phyloP scores from a whole-genome alignment of 2,329 filamentous ascomycete species.

The Neopestalotiopsis sp. region DNA sequence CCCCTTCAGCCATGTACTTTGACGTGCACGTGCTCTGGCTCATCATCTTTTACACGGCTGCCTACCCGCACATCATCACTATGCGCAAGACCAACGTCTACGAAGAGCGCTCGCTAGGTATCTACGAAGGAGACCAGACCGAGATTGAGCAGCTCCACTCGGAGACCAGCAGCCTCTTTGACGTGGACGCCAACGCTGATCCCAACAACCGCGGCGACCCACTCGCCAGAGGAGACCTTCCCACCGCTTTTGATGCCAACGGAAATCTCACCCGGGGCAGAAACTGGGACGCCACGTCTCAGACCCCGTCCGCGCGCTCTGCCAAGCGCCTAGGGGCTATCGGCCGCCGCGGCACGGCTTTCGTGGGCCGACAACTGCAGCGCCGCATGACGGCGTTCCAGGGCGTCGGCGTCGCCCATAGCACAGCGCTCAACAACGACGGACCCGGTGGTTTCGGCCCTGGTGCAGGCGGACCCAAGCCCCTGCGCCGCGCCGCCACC shows the following conservation, averaged over 20 bases:
- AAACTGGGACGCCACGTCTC: conserved; percentile 16
- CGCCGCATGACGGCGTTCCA: conserved; percentile 28
- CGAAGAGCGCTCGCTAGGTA: conserved; percentile 61
- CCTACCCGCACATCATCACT: conserved; percentile 54
- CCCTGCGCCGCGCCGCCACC: conserved; percentile 23
- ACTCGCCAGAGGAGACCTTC: background rate
- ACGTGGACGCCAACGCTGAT: background rate
- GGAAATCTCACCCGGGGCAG: background rate
- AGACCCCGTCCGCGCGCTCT: background rate
- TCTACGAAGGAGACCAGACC: conserved; percentile 39
- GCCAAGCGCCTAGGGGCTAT: conserved; percentile 14
- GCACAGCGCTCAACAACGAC: background rate
- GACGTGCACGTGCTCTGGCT: conserved; percentile 54
- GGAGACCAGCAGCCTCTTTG: conserved; percentile 11
- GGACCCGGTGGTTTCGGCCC: conserved; percentile 17
- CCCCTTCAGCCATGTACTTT: conserved; percentile 57
- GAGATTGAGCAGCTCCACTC: conserved; percentile 24
- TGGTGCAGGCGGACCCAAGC: background rate
- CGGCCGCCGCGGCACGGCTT: conserved; percentile 16
- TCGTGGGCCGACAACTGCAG: conserved; percentile 22
- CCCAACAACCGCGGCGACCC: conserved; percentile 1
- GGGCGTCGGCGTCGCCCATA: conserved; percentile 25
- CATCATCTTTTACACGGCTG: conserved; percentile 56
- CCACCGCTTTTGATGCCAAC: conserved; percentile 3
- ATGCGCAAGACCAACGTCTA: conserved; percentile 64